Evolutionary conservation across 345 rosid species (phyloP), one percentile per base, ranked within the genome.

Genomic region (Balakata baccata): DNA sequence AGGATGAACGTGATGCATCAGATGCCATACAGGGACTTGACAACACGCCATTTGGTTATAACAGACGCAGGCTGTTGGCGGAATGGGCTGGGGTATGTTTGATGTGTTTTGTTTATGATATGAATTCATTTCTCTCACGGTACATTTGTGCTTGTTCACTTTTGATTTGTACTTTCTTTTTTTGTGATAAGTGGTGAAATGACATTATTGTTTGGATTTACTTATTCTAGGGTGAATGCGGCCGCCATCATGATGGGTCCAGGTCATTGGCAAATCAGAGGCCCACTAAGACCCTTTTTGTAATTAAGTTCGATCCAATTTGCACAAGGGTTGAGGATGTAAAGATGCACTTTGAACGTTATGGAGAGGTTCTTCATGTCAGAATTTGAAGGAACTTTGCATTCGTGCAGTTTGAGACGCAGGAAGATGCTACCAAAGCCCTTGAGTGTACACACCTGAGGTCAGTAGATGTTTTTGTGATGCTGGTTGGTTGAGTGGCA

Each of bases 231-330:
- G 97, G 93, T 59, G 96, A 86, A 73, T 90, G 92, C 67, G 96
- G 92, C 49, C 84, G 90, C 12, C 83, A 75, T 69, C 87, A 87
- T 47, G 98, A 89, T 76, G 95, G 85, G 25, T 80, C 93, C 23
- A 87, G 56, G 76, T 76, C 84, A 46, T 59, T 69, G 29, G 75
- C 85, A 0, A 89, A 86, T 53, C 89, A 83, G 81, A 88, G 94
- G 84, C 98, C 96, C 17, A 91, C 98, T 1, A 91, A 89, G 78
- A 91, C 96, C 45, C 87, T 91, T 81, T 93, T 93, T 80, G 94
- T 87, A 20, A 91, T 93, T 73, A 91, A 91, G 82, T 89, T 89
- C 54, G 95, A 91, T 84, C 97, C 97, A 41, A 75, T 83, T 54
- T 87, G 83, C 58, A 91, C 91, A 13, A 87, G 87, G 74, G 92